Base-by-base conservation (phyloP, 2,329 filamentous ascomycete species). In the Immersiporthe knoxdaviesiana region DNA sequence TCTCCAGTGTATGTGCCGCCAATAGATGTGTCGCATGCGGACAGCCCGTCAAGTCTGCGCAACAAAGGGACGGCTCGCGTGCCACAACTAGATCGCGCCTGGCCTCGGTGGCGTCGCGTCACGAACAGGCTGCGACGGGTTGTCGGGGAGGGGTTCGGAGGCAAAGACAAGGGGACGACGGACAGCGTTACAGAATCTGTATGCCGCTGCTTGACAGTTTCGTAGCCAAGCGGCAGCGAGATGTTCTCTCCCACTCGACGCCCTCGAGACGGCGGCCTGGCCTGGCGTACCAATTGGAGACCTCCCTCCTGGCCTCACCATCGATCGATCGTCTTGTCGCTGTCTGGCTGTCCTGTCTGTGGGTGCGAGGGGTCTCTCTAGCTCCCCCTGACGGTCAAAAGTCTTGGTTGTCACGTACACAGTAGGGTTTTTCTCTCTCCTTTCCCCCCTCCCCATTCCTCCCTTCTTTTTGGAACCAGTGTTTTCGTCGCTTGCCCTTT, bases 351-450 rank as follows among this genome's bases (percentile, higher is more conserved):
- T 47, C 58, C 61, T 66, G 63, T 47, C 58, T 47, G 50, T 18
- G 32, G 66, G 54, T 62, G 54, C 58, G 56, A 70, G 50, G 35
- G 41, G 21, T 12, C 12, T 68, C 68, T 66, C n/a, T n/a, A n/a
- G 66, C 62, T 52, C n/a, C 68, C 68, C 24, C 16, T 70, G 56
- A 59, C 68, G 60, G 68, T 70, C 68, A 70, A 44, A 44, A 61
- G 50, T 18, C 5, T 56, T 56, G 4, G 1, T 18, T 56, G 12
- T 3, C 35, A n/a, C n/a, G n/a, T 35, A 35, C 35, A 35, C 35
- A 35, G 35, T 35, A n/a, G n/a, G 35, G 8, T 35, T 35, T 39
- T 4, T 56, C 0, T 2, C 18, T 56, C 1, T 8, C 21, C 18
- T n/a, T n/a, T n/a, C n/a, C n/a, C n/a, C n/a, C n/a, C n/a, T n/a